Evolutionary conservation across 108 stramenopile genomes (phyloP), one percentile per base, ranked within the genome.

Genomic region (Aurantiochytrium sp.): DNA sequence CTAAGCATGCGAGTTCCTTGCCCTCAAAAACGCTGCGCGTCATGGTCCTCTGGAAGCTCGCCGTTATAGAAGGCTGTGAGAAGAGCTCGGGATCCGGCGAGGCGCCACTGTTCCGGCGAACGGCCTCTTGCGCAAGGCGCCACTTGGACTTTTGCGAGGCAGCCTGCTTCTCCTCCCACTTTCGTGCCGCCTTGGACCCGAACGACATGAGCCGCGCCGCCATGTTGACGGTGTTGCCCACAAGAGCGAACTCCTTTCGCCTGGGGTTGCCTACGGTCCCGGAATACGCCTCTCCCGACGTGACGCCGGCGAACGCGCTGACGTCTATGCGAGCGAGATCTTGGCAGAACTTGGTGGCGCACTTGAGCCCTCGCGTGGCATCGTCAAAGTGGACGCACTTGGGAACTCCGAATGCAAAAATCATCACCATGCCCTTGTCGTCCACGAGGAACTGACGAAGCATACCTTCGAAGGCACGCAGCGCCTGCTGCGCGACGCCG

Each of bases 391-490:
- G 73, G 10, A 45, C 88, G 27, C 55, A 88, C 32, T 86, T 88
- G 32, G 88, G 86, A 27, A 90, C 50, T 22, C 89, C 89, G n/a
- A 90, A 86, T 1, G 88, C 89, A 39, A 88, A 88, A 21, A 90
- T 88, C 88, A 90, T 34, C 88, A 89, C 88, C 90, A 86, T 90
- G 2, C 90, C 90, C 90, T 90, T 90, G 48, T 90, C 90, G 36
- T 90, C 90, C 39, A 90, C 90, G 5, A 87, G 87, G 8, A 90
- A 89, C 89, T 90, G 88, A 88, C 89, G 88, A 59, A 90, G 69
- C 88, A 90, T 86, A 19, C 86, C 90, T 22, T 37, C 88, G n/a
- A 69, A 89, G 4, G 45, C 30, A 22, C 68, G 65, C 17, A 89
- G 86, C 12, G 89, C 87, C 45, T 52, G 45, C 87, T 91, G 91